Evolutionary conservation across 2,329 filamentous ascomycete genomes (phyloP), one percentile per base, ranked within the genome.

Genomic region (Aureobasidium vineae): DNA sequence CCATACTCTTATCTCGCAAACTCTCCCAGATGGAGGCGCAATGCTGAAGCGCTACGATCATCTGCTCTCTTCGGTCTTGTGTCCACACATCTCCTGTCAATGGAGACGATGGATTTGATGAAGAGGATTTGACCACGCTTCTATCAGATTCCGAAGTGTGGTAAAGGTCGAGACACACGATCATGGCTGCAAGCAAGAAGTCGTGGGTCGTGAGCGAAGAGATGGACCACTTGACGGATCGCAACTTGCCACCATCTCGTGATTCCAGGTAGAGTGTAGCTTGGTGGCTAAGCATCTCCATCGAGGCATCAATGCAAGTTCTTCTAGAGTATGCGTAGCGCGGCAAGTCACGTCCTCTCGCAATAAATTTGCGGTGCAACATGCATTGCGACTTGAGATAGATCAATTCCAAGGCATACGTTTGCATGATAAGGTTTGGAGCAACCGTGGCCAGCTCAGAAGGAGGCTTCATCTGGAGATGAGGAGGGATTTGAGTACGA

Each of bases 361-460:
- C 82, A 67, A 97, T 84, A 75, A 95, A 97, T 70, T 92, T 92
- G 60, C 92, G 86, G 76, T 99, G 95, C 45, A 99, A 84, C 26
- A 97, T 85, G 72, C 92, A 96, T 72, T 96, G 84, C 21, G 92
- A 90, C 78, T 96, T 97, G 70, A 96, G 88, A 74, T 92, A 96
- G 5, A 97, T 79, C 59, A 95, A 88, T 69, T 95, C 91, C 38
- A 97, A 80, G 66, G 90, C 90, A 75, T 92, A 93, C 33, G 93
- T 88, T 61, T 93, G 90, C 80, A 96, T 89, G 67, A 97, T 85
- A 38, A 88, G 73, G 26, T 83, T 84, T 2, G 84, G 81, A 0
- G 86, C 88, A n/a, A 41, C 33, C 16, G 45, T 63, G 11, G 43
- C 59, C 31, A 63, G 19, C 21, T 63, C 59, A 33, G 59, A 50